phyloP scores from a whole-genome alignment of 2,329 filamentous ascomycete genomes.

The Hymenoscyphus albidus region DNA sequence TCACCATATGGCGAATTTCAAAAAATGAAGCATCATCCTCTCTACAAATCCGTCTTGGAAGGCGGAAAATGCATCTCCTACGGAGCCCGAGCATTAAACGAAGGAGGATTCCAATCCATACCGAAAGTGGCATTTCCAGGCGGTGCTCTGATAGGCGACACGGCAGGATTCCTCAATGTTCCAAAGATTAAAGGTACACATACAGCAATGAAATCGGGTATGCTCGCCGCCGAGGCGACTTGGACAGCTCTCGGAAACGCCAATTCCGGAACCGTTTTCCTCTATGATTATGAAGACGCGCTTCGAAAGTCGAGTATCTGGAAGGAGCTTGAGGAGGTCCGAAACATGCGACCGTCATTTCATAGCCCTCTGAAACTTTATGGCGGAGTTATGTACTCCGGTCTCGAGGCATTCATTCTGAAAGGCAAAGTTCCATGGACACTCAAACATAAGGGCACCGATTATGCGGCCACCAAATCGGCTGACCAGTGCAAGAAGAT shows the following conservation, averaged over 20 bases:
- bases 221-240: slow-evolving; percentile 90
- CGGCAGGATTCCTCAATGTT: slow-evolving; percentile 93
- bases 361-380: slow-evolving; percentile 81
- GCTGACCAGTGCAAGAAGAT: slow-evolving; percentile 83
- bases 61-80: slow-evolving; percentile 98
- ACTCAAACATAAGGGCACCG: slow-evolving; percentile 74
- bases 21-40: slow-evolving; percentile 96
- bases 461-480: slow-evolving; percentile 73
- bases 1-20: slow-evolving; percentile 96
- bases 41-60: slow-evolving; percentile 82
- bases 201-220: slow-evolving; percentile 95
- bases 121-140: slow-evolving; percentile 96
- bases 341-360: slow-evolving; percentile 97
- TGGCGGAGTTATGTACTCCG: slow-evolving; percentile 88
- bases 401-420: slow-evolving; percentile 82
- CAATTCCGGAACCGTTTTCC: slow-evolving; percentile 71
- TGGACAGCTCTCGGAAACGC: slow-evolving; percentile 65
- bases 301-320: slow-evolving; percentile 85
- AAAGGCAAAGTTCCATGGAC: slow-evolving; percentile 90
- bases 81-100: slow-evolving; percentile 83
- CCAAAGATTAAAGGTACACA: slow-evolving; percentile 99
- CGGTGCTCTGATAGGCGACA: slow-evolving; percentile 91
- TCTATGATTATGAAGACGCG: slow-evolving; percentile 90
- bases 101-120: slow-evolving; percentile 96
- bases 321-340: slow-evolving; percentile 90